These are phyloP conservation scores for Cetraspora pellucida DNA, from an alignment of 192 early-diverging fungal genomes.

Conservation along the genomic window DNA sequence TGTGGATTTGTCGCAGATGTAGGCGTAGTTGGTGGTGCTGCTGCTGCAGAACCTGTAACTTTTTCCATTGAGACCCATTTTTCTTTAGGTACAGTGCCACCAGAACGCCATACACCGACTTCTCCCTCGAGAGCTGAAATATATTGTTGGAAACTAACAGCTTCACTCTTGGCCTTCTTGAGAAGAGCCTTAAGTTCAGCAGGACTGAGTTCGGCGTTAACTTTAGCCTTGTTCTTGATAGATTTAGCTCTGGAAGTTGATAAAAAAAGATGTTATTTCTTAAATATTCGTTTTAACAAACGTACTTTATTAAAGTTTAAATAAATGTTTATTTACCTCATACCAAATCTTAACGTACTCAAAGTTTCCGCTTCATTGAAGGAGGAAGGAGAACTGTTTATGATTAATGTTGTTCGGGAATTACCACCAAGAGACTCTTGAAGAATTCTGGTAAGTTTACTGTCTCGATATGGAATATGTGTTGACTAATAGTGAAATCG, in stretches of 20 bases:
- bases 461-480: conserved; percentile 98
- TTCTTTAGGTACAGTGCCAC: conserved; percentile 65
- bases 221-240: conserved; percentile 99
- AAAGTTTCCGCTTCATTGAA: conserved; percentile 97
- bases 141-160: conserved; percentile 82
- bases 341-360: conserved; percentile 93
- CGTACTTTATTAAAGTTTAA: neutral
- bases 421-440: conserved; percentile 99
- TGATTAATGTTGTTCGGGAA: conserved; percentile 97
- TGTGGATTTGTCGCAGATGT: conserved; percentile 46
- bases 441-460: conserved; percentile 97
- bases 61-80: conserved; percentile 64
- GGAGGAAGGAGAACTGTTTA: conserved; percentile 97
- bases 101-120: conserved; percentile 85
- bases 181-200: conserved; percentile 94
- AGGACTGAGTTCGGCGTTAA: conserved; percentile 95
- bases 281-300: neutral
- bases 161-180: conserved; percentile 85
- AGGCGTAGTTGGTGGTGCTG: conserved; percentile 53
- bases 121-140: conserved; percentile 86
- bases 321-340: conserved; percentile 48
- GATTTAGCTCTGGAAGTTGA: conserved; percentile 77
- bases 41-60: conserved; percentile 42
- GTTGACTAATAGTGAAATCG: conserved; percentile 64
- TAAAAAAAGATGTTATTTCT: conserved; percentile 8